Conservation (phyloP, 345 rosid species). For the Populus alba region DNA sequence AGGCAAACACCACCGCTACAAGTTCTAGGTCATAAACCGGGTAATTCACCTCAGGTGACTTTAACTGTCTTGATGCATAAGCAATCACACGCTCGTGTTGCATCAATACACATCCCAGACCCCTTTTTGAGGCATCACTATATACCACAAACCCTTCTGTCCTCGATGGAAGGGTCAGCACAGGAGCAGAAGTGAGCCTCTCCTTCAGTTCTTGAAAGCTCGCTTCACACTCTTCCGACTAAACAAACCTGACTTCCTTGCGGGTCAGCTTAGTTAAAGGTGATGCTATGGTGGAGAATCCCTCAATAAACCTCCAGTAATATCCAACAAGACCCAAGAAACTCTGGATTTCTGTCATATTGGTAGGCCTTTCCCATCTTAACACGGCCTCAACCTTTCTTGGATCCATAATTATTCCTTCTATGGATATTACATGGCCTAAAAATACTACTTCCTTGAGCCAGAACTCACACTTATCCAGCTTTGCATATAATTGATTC, state of each 20-base stretch:
- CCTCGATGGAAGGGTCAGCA: not conserved
- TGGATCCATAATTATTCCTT: not conserved
- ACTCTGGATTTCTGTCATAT: not conserved
- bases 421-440: not conserved
- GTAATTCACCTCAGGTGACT: not conserved
- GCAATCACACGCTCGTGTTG: not conserved
- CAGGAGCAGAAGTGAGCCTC: not conserved
- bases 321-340: not conserved
- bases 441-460: not conserved
- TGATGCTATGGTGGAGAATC: not conserved
- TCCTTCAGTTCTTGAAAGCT: not conserved
- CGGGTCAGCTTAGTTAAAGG: not conserved
- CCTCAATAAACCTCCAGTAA: slow-evolving; percentile 2
- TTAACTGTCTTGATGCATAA: not conserved
- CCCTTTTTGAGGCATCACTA: too few species aligned
- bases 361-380: not conserved
- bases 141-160: not conserved
- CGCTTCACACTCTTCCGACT: not conserved
- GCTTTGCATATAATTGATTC: not conserved
- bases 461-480: not conserved
- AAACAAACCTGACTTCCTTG: not conserved
- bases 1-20: not conserved
- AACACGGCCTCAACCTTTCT: not conserved
- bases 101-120: not conserved
- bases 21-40: not conserved